phyloP scores from a whole-genome alignment of 371 early-diverging fungal species.

The Blakeslea trispora region DNA sequence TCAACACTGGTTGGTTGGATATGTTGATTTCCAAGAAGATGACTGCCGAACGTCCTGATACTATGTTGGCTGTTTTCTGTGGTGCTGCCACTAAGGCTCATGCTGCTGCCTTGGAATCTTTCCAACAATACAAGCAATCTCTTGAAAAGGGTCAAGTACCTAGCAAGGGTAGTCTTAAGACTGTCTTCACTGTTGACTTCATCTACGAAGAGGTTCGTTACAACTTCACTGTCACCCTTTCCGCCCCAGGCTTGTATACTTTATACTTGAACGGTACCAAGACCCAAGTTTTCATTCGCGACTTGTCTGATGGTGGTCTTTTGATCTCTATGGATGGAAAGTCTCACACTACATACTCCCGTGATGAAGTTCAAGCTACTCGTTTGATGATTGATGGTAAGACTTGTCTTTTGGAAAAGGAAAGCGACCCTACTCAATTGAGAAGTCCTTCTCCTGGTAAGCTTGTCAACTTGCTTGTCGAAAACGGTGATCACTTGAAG shows the following conservation, averaged over 20 bases:
- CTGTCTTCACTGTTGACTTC: slow-evolving; percentile 82
- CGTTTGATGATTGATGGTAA: slow-evolving; percentile 91
- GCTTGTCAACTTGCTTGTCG: slow-evolving; percentile 88
- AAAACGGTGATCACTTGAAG: slow-evolving; percentile 89
- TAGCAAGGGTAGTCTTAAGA: slow-evolving; percentile 71
- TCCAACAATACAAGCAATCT: slow-evolving; percentile 75
- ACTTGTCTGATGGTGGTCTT: slow-evolving; percentile 92
- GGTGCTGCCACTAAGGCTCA: slow-evolving; percentile 93
- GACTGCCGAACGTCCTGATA: slow-evolving; percentile 91
- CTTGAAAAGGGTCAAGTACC: slow-evolving; percentile 95
- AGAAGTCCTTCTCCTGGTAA: slow-evolving; percentile 97
- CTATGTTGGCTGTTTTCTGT: slow-evolving; percentile 86
- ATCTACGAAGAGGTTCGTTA: slow-evolving; percentile 90
- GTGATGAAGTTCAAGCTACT: slow-evolving; percentile 88
- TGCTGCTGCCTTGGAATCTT: slow-evolving; percentile 56
- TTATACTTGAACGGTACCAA: slow-evolving; percentile 83
- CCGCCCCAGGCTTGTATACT: slow-evolving; percentile 80
- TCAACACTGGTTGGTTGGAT: slow-evolving; percentile 98
- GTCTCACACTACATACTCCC: slow-evolving; percentile 88
- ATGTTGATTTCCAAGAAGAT: slow-evolving; percentile 86
- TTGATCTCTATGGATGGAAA: slow-evolving; percentile 88
- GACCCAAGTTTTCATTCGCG: slow-evolving; percentile 79
- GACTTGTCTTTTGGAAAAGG: slow-evolving; percentile 92
- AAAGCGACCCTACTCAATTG: slow-evolving; percentile 94
- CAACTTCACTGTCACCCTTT: slow-evolving; percentile 80